A percentile compares a stretch with the other conserved stretches of the same genome.
Conservation (phyloP, 768 basidiomycete species). For the Hemileccinum rubropunctum region DNA sequence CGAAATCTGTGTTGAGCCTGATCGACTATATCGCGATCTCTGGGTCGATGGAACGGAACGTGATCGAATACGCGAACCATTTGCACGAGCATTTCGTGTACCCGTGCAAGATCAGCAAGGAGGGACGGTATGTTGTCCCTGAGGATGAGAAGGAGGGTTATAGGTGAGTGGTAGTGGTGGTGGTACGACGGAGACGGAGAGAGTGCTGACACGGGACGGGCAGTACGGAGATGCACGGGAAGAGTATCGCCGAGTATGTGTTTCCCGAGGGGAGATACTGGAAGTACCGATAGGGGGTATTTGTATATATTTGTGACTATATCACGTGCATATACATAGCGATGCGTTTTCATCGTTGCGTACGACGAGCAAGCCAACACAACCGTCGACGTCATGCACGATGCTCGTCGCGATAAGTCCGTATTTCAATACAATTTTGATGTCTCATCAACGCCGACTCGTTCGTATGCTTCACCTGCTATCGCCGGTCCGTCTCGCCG, state of each 20-base stretch:
- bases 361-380: conserved; percentile 25
- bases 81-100: conserved; percentile 88
- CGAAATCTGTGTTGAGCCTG: conserved; percentile 46
- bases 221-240: conserved; percentile 79
- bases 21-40: conserved; percentile 92
- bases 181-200: conserved; percentile 1
- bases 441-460: conserved; percentile 1
- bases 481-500: conserved; percentile 23
- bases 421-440: background rate
- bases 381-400: conserved; percentile 15
- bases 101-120: conserved; percentile 78
- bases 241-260: conserved; percentile 74
- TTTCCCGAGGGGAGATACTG: conserved; percentile 62
- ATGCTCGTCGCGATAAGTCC: conserved; percentile 4
- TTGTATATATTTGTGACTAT: conserved; percentile 16
- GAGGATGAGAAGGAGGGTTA: conserved; percentile 70
- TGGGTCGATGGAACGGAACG: conserved; percentile 87
- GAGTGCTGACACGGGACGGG: background rate
- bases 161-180: conserved; percentile 30
- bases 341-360: conserved; percentile 14
- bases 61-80: conserved; percentile 83
- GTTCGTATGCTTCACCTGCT: conserved; percentile 6
- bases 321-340: conserved; percentile 8
- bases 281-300: conserved; percentile 15
- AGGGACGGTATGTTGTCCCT: conserved; percentile 87